Evolutionary conservation across 306 rosid genomes (phyloP).

Genomic region (Acacia melanoxylon): DNA sequence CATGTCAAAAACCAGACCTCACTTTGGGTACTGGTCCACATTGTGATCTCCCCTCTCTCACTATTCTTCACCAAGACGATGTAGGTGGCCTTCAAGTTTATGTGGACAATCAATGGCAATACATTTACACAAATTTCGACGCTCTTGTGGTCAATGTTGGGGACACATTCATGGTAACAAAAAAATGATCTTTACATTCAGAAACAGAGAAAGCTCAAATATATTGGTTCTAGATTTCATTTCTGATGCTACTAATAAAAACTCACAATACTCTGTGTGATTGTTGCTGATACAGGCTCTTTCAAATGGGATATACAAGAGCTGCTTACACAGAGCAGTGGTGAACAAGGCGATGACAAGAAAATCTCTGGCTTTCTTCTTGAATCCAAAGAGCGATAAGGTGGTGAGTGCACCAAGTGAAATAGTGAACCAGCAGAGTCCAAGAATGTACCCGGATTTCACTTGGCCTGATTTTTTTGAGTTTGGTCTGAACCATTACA

Average conservation of each 20-base stretch:
- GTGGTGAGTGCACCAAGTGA: constrained; percentile 80
- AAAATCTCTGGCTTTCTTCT: constrained; percentile 89
- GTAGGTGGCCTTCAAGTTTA: constrained; percentile 90
- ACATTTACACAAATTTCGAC: constrained; percentile 71
- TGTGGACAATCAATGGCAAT: constrained; percentile 81
- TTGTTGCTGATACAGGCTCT: constrained; percentile 54
- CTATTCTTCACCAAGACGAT: constrained; percentile 93
- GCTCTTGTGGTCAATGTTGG: constrained; percentile 96
- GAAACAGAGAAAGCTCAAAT: neutral
- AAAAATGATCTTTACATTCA: neutral
- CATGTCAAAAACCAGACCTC: constrained; percentile 81
- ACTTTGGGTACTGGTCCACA: constrained; percentile 97
- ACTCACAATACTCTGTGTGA: neutral
- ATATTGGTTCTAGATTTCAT: neutral
- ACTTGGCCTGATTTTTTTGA: constrained; percentile 89
- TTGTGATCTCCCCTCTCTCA: constrained; percentile 86
- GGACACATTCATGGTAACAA: constrained; percentile 89
- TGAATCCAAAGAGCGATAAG: constrained; percentile 79
- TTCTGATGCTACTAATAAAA: neutral
- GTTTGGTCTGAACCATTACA: constrained; percentile 81
- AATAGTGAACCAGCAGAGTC: constrained; percentile 56
- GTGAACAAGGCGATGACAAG: constrained; percentile 76
- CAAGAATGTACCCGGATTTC: constrained; percentile 82
- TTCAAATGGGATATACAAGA: constrained; percentile 88
- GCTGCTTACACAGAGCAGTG: constrained; percentile 96